Percentiles rank a stretch among this genome's conserved stretches.
These are phyloP conservation scores for Pleurozium schreberi DNA, from an alignment of 225 moss, liverwort and hornwort species.

Conservation along the genomic window DNA sequence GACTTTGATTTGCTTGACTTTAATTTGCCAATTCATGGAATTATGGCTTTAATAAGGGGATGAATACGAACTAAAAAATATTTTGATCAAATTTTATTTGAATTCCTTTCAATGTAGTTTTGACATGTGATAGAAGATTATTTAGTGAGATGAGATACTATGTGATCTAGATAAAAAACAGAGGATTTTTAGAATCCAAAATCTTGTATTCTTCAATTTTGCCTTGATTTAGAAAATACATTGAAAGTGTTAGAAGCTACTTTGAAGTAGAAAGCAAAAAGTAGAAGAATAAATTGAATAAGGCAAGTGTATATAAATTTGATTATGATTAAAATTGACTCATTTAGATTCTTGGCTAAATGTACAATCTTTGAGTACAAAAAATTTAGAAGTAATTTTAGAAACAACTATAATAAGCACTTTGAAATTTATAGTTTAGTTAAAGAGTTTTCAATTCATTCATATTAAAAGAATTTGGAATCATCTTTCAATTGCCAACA, in stretches of 20 bases:
- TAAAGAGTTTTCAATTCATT: neutral
- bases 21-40: neutral
- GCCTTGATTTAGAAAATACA: neutral
- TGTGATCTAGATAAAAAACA: neutral
- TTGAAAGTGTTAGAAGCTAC: neutral
- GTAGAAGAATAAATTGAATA: neutral
- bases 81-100: neutral
- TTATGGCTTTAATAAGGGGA: neutral
- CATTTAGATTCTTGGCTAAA: neutral
- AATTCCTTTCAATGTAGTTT: neutral
- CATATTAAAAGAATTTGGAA: neutral
- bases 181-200: neutral
- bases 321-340: neutral
- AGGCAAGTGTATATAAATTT: neutral
- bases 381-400: neutral
- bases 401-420: neutral
- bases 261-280: neutral
- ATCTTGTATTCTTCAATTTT: neutral
- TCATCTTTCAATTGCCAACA: neutral
- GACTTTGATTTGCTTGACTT: neutral
- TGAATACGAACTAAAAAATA: neutral
- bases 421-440: neutral
- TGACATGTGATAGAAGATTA: neutral
- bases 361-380: neutral
- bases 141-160: neutral